A percentile compares a stretch with the other conserved stretches of the same genome.
Evolutionary conservation across 1,139 yeast genomes (phyloP).

Genomic region (Nakaseomyces nivariensis): DNA sequence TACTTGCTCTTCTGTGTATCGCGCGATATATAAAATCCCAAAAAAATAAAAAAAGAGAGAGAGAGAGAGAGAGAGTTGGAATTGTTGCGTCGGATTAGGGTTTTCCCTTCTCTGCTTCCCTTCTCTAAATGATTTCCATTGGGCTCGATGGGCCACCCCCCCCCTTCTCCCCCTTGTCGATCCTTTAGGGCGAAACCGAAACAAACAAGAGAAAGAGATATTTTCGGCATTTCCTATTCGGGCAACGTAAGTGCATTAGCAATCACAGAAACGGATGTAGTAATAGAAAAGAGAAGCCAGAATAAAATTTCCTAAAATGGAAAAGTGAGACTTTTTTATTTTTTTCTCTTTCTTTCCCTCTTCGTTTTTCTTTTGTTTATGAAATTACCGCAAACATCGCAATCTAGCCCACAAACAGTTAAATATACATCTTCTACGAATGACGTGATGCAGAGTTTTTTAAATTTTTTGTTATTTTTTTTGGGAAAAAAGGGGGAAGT

Average conservation of each 20-base stretch:
- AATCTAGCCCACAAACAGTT: neutral
- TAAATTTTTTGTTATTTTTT: too few species aligned
- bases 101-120: too few species aligned
- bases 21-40: neutral
- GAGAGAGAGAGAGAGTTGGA: too few species aligned
- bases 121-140: too few species aligned
- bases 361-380: neutral
- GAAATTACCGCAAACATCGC: constrained; percentile 1
- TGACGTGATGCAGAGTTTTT: neutral
- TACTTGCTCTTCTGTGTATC: neutral
- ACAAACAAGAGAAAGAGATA: neutral
- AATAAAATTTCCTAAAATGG: neutral
- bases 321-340: neutral
- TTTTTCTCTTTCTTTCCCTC: too few species aligned
- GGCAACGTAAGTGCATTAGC: neutral
- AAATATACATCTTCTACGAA: neutral
- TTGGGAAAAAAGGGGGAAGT: neutral
- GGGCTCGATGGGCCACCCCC: too few species aligned
- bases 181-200: too few species aligned
- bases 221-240: neutral
- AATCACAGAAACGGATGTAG: neutral
- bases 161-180: too few species aligned
- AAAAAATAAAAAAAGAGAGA: too few species aligned
- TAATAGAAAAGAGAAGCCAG: neutral
- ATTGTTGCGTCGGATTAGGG: too few species aligned